Evolutionary conservation across 1,284 basidiomycete genomes (phyloP).

Genomic region (Melampsora americana): DNA sequence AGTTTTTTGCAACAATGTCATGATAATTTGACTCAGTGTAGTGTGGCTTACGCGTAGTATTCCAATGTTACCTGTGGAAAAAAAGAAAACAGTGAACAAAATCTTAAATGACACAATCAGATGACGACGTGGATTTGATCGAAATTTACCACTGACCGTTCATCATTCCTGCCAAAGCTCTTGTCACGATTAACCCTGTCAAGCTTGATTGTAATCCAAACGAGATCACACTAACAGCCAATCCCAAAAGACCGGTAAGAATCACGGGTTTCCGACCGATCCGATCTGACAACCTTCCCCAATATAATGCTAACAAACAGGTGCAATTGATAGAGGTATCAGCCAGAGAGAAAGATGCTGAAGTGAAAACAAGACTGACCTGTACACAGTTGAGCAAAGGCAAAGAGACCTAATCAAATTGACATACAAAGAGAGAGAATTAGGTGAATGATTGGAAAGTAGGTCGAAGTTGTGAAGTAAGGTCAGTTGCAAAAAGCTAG

Average conservation of each 20-base stretch:
- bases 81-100: not conserved
- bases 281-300: slow-evolving; percentile 10
- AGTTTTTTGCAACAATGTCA: not conserved
- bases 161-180: slow-evolving; percentile 17
- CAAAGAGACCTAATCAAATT: slow-evolving; percentile 20
- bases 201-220: slow-evolving; percentile 12
- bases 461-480: not conserved
- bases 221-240: slow-evolving; percentile 1
- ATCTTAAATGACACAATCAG: not conserved
- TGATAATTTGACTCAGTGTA: not conserved
- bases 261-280: slow-evolving; percentile 19
- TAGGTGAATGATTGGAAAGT: too few species aligned
- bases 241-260: slow-evolving; percentile 2
- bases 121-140: not conserved
- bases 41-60: not conserved
- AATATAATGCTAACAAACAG: not conserved
- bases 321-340: not conserved
- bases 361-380: not conserved
- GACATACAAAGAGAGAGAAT: too few species aligned
- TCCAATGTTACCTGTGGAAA: slow-evolving; percentile 19
- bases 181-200: slow-evolving; percentile 1
- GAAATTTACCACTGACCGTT: slow-evolving; percentile 3
- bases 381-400: slow-evolving; percentile 18
- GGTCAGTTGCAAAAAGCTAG: not conserved
- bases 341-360: too few species aligned